A percentile compares a stretch with the other conserved stretches of the same genome.
Evolutionary conservation across 2,329 filamentous ascomycete genomes (phyloP).

Genomic region (Metarhizium brunneum): DNA sequence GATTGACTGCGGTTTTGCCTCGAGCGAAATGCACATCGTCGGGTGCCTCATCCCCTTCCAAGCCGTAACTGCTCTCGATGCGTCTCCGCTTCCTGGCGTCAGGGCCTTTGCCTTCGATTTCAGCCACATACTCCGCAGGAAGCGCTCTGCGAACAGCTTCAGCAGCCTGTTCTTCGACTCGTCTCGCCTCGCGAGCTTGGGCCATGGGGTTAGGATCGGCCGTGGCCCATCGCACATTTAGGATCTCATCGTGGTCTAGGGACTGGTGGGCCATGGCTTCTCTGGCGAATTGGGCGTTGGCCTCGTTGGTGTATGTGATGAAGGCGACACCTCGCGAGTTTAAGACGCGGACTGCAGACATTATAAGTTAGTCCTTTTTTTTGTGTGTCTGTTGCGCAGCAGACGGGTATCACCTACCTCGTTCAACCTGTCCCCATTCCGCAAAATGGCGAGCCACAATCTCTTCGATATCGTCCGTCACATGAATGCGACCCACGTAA

Average conservation of each 20-base stretch:
- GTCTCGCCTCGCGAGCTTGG: conserved; percentile 79
- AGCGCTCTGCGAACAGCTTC: conserved; percentile 84
- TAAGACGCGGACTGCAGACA: conserved; percentile 56
- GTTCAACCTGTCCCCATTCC: conserved; percentile 91
- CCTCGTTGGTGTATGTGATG: conserved; percentile 86
- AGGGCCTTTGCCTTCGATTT: conserved; percentile 85
- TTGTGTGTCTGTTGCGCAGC: not conserved
- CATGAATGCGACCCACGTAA: conserved; percentile 89
- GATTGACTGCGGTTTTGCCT: conserved; percentile 59
- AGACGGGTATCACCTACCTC: conserved; percentile 34
- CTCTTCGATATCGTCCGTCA: conserved; percentile 95
- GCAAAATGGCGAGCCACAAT: conserved; percentile 89
- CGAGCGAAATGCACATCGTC: conserved; percentile 89
- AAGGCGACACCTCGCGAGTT: conserved; percentile 88
- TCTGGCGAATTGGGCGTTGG: conserved; percentile 83
- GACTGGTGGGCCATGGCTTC: conserved; percentile 94
- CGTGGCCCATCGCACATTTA: conserved; percentile 96
- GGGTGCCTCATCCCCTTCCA: conserved; percentile 87
- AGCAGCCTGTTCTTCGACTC: conserved; percentile 91
- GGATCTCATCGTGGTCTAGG: conserved; percentile 80
- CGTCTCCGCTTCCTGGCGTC: conserved; percentile 82
- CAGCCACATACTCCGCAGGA: conserved; percentile 82
- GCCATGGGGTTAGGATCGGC: conserved; percentile 93
- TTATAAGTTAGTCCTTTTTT: not conserved
- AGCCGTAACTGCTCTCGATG: conserved; percentile 78